Evolutionary conservation across 768 basidiomycete genomes (phyloP).

Genomic region (Naganishia randhawae): DNA sequence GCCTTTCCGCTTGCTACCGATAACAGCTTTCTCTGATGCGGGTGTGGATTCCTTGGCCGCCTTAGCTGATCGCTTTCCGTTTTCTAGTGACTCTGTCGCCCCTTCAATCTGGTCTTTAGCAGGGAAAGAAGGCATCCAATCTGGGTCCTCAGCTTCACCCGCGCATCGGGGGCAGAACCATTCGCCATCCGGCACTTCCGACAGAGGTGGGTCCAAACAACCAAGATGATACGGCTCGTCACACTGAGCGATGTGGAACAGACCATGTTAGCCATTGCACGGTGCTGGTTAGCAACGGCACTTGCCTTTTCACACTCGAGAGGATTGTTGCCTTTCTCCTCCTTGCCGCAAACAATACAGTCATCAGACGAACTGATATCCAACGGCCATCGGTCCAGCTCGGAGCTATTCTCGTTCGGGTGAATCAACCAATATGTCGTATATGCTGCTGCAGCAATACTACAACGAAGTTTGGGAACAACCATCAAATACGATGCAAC

Average conservation of each 20-base stretch:
- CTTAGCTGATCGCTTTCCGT: not conserved
- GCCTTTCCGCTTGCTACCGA: slow-evolving; percentile 12
- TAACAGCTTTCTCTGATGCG: not conserved
- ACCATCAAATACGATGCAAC: not conserved
- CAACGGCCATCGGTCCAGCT: slow-evolving; percentile 72
- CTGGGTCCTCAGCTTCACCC: slow-evolving; percentile 34
- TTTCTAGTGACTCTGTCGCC: not conserved
- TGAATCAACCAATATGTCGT: slow-evolving; percentile 77
- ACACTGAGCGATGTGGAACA: slow-evolving; percentile 58
- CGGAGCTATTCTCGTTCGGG: slow-evolving; percentile 64
- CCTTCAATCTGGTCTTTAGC: not conserved
- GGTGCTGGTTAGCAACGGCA: not conserved
- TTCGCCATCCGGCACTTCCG: slow-evolving; percentile 75
- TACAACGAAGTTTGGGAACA: slow-evolving; percentile 43
- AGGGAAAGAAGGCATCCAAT: slow-evolving; percentile 14
- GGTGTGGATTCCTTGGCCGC: not conserved
- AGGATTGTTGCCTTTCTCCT: slow-evolving; percentile 66
- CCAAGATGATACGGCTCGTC: slow-evolving; percentile 80
- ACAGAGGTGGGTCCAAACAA: slow-evolving; percentile 75
- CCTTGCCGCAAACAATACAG: slow-evolving; percentile 70
- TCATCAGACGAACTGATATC: slow-evolving; percentile 65
- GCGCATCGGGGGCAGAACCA: slow-evolving; percentile 75
- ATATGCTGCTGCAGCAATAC: slow-evolving; percentile 79
- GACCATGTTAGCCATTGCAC: slow-evolving; percentile 2
- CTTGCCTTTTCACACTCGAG: slow-evolving; percentile 87